phyloP scores from a whole-genome alignment of 2,329 filamentous ascomycete genomes.

The Arthrobotrys entomopaga region DNA sequence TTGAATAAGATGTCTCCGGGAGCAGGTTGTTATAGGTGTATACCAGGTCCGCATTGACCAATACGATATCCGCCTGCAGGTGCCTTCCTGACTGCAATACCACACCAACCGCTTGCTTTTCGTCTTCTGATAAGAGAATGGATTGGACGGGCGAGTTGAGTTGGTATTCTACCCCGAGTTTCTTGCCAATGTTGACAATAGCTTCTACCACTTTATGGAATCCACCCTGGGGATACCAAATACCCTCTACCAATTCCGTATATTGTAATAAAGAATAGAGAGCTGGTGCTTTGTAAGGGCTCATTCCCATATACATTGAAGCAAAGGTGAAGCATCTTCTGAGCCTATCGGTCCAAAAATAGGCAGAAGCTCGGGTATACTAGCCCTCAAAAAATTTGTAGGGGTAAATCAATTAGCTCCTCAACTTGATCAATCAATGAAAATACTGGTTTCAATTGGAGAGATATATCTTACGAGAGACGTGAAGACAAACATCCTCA shows the following conservation, averaged over 20 bases:
- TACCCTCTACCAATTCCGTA: conserved; percentile 78
- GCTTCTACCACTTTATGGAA: conserved; percentile 75
- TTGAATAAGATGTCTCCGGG: conserved; percentile 62
- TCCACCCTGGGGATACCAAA: conserved; percentile 78
- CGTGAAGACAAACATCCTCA: conserved; percentile 63
- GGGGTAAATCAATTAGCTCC: conserved; percentile 2
- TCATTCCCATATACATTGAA: conserved; percentile 87
- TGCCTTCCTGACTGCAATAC: conserved; percentile 68
- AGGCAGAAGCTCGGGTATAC: conserved; percentile 72
- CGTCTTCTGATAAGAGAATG: conserved; percentile 68
- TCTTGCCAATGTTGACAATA: conserved; percentile 71
- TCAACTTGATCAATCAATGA: neutral
- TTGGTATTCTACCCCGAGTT: conserved; percentile 72
- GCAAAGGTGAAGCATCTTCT: conserved; percentile 79
- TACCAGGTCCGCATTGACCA: conserved; percentile 78
- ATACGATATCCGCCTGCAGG: conserved; percentile 71
- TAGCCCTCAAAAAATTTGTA: neutral
- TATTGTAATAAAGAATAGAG: conserved; percentile 80
- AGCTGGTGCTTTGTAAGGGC: conserved; percentile 77
- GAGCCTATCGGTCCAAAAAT: conserved; percentile 76
- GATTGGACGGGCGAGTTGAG: conserved; percentile 69
- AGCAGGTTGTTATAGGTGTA: conserved; percentile 79
- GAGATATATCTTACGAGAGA: conserved; percentile 71
- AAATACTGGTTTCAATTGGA: conserved; percentile 63
- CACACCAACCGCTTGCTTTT: conserved; percentile 70